Evolutionary conservation across 176 grass and related monocot species (phyloP).

Genomic region (Carex myosuroides): DNA sequence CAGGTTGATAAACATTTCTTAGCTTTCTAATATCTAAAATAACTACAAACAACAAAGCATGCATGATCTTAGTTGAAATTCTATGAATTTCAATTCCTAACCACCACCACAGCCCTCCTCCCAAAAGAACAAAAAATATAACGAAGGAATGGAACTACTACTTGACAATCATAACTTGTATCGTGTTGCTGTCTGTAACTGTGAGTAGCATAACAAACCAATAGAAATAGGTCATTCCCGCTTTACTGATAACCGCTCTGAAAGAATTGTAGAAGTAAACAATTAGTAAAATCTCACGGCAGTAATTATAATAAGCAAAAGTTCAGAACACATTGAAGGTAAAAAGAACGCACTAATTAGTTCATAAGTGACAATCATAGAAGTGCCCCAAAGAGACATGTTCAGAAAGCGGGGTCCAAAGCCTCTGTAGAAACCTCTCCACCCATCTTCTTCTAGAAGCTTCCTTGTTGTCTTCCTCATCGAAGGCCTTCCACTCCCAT

Average conservation of each 20-base stretch:
- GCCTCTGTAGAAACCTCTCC: slow-evolving; percentile 89
- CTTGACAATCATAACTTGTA: neutral
- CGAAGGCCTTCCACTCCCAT: slow-evolving; percentile 62
- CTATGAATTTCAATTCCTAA: slow-evolving; percentile 6
- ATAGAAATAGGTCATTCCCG: slow-evolving; percentile 23
- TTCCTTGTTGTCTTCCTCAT: slow-evolving; percentile 61
- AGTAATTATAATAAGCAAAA: neutral
- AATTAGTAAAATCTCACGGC: neutral
- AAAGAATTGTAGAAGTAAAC: neutral
- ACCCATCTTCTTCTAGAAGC: slow-evolving; percentile 76
- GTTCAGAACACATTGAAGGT: neutral
- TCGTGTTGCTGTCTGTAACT: neutral
- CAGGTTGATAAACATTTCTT: neutral
- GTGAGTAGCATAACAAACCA: neutral
- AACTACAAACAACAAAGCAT: neutral
- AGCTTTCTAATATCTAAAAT: neutral
- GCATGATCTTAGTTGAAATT: neutral
- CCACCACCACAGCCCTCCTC: neutral
- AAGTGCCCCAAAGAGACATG: slow-evolving; percentile 99
- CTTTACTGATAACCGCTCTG: slow-evolving; percentile 76
- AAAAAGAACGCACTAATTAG: slow-evolving; percentile 60
- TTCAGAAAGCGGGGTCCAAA: slow-evolving; percentile 89
- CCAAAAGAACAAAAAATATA: neutral
- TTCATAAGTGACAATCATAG: slow-evolving; percentile 98
- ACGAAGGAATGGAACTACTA: neutral